These are phyloP conservation scores for Camellia oleifera DNA, from an alignment of 179 eudicot species.

Conservation along the genomic window DNA sequence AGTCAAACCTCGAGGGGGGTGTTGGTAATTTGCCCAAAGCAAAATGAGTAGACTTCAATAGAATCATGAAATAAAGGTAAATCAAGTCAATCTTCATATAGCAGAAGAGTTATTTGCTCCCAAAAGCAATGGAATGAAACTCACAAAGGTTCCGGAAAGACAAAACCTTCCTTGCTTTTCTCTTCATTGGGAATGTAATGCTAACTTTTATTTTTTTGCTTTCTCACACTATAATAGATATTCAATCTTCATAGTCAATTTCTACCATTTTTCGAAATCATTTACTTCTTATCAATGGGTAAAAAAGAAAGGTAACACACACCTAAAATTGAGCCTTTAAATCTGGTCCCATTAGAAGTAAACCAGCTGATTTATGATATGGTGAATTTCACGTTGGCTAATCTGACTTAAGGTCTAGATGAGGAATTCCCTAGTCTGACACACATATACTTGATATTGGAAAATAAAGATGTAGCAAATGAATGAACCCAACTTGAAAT, in stretches of 20 bases:
- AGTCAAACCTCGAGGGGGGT: too few species aligned
- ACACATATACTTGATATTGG: not conserved
- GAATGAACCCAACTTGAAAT: not conserved
- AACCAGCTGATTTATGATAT: not conserved
- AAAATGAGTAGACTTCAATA: not conserved
- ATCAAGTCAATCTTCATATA: slow-evolving; percentile 5
- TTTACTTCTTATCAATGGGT: not conserved
- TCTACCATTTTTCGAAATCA: not conserved
- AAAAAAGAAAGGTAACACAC: not conserved
- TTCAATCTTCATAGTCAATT: not conserved
- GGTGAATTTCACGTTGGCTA: not conserved
- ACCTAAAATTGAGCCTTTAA: not conserved
- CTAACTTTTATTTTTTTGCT: not conserved
- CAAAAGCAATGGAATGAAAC: not conserved
- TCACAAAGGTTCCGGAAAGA: not conserved
- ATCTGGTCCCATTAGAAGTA: not conserved
- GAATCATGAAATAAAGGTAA: not conserved
- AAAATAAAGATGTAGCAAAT: not conserved
- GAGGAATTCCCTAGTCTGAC: too few species aligned
- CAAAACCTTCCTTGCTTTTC: not conserved
- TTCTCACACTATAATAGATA: not conserved
- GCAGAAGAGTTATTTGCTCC: not conserved
- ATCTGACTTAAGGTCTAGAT: not conserved
- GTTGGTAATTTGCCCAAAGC: not conserved
- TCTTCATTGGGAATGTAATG: not conserved